These are phyloP conservation scores for Monosporascus sp. DNA, from an alignment of 2,329 filamentous ascomycete genomes.

Conservation along the genomic window DNA sequence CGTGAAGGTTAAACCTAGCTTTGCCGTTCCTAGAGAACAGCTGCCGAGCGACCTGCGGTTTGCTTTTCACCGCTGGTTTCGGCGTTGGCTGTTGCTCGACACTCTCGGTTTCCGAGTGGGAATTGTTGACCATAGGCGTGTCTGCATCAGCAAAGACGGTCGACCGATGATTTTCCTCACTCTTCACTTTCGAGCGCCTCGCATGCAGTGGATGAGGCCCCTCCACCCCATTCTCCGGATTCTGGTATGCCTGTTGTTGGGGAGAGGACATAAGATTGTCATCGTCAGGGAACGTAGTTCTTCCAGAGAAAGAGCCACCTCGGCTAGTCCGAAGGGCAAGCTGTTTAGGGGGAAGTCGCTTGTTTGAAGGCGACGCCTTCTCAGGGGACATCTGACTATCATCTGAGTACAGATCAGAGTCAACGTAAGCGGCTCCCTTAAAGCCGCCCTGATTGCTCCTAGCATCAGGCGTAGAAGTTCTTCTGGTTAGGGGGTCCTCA, in stretches of 20 bases:
- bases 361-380: conserved; percentile 20
- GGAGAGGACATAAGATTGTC: conserved; percentile 13
- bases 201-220: conserved; percentile 13
- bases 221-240: conserved; percentile 14
- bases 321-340: conserved; percentile 16
- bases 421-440: conserved; percentile 15
- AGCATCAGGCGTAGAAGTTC: conserved; percentile 26
- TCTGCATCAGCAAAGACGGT: conserved; percentile 26
- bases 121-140: conserved; percentile 21
- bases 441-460: conserved; percentile 17
- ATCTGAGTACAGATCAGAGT: conserved; percentile 19
- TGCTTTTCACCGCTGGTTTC: conserved; percentile 18
- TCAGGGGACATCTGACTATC: conserved; percentile 23
- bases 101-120: conserved; percentile 18
- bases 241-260: conserved; percentile 14
- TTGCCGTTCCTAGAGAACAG: conserved; percentile 20
- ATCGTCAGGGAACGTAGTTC: conserved; percentile 10
- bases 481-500: conserved; percentile 19
- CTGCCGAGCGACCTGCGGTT: conserved; percentile 21
- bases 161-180: conserved; percentile 18
- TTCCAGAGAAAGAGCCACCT: conserved; percentile 20
- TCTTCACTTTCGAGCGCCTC: conserved; percentile 13
- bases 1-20: conserved; percentile 12
- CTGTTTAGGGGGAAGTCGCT: conserved; percentile 18
- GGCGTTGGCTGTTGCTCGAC: conserved; percentile 21